phyloP scores from a whole-genome alignment of 2,329 filamentous ascomycete genomes.

The Colletotrichum musicola region DNA sequence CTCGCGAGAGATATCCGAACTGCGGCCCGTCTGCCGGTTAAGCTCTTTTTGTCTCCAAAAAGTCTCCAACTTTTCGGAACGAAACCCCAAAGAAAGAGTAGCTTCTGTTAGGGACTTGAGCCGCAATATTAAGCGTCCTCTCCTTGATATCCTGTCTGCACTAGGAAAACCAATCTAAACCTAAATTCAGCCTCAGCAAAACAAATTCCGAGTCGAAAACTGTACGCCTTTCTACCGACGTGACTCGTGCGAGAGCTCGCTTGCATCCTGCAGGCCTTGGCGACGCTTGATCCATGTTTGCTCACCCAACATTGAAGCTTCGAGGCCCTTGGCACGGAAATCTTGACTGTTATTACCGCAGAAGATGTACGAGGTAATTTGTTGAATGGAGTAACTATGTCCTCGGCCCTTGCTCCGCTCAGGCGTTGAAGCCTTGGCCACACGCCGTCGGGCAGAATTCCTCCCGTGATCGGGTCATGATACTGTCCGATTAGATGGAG shows the following conservation, averaged over 20 bases:
- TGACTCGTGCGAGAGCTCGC: background rate
- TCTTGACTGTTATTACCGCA: background rate
- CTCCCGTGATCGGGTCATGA: background rate
- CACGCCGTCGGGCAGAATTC: background rate
- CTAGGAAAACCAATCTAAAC: background rate
- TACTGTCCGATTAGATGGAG: background rate
- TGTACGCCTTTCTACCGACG: background rate
- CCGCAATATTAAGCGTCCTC: background rate
- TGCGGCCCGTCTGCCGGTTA: no score
- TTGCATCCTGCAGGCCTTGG: constrained; percentile 7
- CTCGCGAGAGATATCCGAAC: no score
- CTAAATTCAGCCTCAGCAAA: background rate
- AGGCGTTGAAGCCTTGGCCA: background rate
- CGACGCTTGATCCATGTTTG: background rate
- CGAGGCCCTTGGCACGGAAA: background rate
- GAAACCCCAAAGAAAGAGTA: background rate
- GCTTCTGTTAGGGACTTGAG: background rate
- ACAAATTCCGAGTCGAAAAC: background rate
- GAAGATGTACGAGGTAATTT: background rate
- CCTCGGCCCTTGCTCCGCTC: background rate
- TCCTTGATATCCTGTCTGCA: no score
- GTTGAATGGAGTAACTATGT: background rate
- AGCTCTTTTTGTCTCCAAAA: no score
- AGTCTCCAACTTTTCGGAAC: background rate
- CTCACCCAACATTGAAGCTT: background rate